These are phyloP conservation scores for Pterocarpus macrocarpus DNA, from an alignment of 306 rosid species.

Conservation along the genomic window DNA sequence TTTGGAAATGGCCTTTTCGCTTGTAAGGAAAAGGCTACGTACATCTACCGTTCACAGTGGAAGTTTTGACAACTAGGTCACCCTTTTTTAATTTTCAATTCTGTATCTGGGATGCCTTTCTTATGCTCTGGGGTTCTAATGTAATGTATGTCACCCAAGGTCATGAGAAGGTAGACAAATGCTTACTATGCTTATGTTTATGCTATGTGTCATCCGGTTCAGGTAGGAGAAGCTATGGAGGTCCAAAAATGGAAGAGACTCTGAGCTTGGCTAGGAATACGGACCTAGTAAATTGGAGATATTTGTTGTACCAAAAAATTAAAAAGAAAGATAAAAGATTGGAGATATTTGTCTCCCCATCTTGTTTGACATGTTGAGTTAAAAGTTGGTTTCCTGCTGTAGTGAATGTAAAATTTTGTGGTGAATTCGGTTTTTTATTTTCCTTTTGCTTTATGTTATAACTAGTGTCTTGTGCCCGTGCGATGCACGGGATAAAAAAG, in stretches of 20 bases:
- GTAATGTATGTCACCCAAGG: constrained; percentile 34
- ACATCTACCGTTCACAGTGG: too few relatives aligned
- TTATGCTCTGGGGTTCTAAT: constrained; percentile 27
- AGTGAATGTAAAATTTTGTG: background rate
- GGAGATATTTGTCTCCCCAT: constrained; percentile 16
- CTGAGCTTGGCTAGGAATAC: constrained; percentile 2
- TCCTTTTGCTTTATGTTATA: too few relatives aligned
- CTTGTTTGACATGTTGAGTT: background rate
- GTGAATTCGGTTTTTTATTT: too few relatives aligned
- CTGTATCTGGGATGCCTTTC: constrained; percentile 33
- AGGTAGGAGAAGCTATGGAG: constrained; percentile 32
- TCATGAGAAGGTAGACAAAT: constrained; percentile 39
- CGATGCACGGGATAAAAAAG: too few relatives aligned
- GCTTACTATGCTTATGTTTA: constrained; percentile 10
- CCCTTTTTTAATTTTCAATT: background rate
- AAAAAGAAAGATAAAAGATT: background rate
- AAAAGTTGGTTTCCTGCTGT: constrained; percentile 30
- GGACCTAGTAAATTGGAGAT: constrained; percentile 21
- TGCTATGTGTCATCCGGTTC: constrained; percentile 19
- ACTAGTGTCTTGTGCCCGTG: too few relatives aligned
- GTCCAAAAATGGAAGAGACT: constrained; percentile 24
- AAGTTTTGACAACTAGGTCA: too few relatives aligned
- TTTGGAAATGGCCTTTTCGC: too few relatives aligned
- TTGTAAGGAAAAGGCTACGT: too few relatives aligned
- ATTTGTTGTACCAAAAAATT: background rate